A percentile compares a stretch with the other conserved stretches of the same genome.
These are phyloP conservation scores for Lobosporangium transversale DNA, from an alignment of 192 early-diverging fungal species.

Conservation along the genomic window DNA sequence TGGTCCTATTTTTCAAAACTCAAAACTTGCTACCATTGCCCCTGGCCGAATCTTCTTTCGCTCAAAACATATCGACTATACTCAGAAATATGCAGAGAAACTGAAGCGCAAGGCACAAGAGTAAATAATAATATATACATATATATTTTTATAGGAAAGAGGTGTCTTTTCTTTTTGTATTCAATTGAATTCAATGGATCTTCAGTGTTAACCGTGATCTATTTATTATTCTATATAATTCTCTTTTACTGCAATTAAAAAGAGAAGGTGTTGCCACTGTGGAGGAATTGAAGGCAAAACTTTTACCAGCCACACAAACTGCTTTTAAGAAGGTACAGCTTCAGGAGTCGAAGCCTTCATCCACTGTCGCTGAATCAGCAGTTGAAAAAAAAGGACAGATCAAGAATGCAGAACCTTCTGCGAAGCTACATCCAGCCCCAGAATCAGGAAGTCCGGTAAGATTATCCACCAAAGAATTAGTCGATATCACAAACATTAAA, in stretches of 20 bases:
- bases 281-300: slow-evolving; percentile 56
- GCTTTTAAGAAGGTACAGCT: slow-evolving; percentile 25
- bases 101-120: slow-evolving; percentile 63
- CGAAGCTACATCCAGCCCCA: too few relatives aligned
- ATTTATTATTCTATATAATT: not conserved
- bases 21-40: slow-evolving; percentile 16
- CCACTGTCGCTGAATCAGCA: too few relatives aligned
- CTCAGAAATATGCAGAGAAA: slow-evolving; percentile 74
- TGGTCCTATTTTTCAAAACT: slow-evolving; percentile 8
- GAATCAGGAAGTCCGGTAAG: slow-evolving; percentile 19
- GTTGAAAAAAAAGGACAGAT: not conserved
- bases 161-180: too few relatives aligned
- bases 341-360: slow-evolving; percentile 18
- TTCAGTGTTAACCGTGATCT: too few relatives aligned
- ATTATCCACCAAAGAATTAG: too few relatives aligned
- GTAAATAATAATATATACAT: slow-evolving; percentile 42
- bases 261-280: slow-evolving; percentile 61
- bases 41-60: slow-evolving; percentile 22
- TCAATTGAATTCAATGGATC: too few relatives aligned
- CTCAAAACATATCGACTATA: slow-evolving; percentile 59
- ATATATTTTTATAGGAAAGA: not conserved
- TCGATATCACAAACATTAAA: not conserved
- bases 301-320: slow-evolving; percentile 15
- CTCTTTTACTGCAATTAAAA: not conserved
- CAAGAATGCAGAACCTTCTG: not conserved